Base-by-base conservation (phyloP, 106 monocot genomes). In the Ottelia alismoides region DNA sequence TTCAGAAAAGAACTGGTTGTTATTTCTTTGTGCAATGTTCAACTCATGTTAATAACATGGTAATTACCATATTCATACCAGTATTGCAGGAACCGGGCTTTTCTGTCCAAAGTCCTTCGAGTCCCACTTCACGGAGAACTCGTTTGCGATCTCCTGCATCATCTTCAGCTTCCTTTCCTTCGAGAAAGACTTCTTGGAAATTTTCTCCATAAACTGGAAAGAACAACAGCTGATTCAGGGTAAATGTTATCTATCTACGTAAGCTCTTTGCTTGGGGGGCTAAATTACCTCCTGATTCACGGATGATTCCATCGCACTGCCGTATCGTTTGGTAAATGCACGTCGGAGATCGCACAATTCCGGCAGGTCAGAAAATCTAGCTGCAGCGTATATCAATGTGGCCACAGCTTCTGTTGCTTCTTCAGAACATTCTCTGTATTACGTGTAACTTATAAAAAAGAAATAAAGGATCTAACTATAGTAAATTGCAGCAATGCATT, bases 351-450 rank as follows among this genome's bases (percentile, higher is more conserved):
- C 66, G 62, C 64, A 77, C 52, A 91, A 68, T 64, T 91, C 90
- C 23, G 84, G 90, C 49, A 91, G 51, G 61, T 91, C 80, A 1
- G 84, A 49, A 57, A 84, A 84, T 70, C 90, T 81, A 28, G 90
- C 84, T 21, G 90, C 81, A 66, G 90, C 84, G 67, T 70, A 84
- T 44, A 84, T 81, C 43, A 91, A 57, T 58, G 90, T 91, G 26
- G 84, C 54, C 20, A 91, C 48, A 30, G 80, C 74, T 72, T 91
- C 90, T 65, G 45, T 67, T 23, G 72, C 75, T 62, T 81, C 80
- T 22, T 66, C 57, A 61, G 90, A 81, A 31, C 84, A 85, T 32
- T 81, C 84, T 30, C 84, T 85, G 59, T 69, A 51, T 28, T 6
- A 30, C 26, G 26, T 10, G 17, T 52, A 10, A 3, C 22, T 52